phyloP scores from a whole-genome alignment of 495 filamentous ascomycete genomes.

The Aspergillus kassunensis region DNA sequence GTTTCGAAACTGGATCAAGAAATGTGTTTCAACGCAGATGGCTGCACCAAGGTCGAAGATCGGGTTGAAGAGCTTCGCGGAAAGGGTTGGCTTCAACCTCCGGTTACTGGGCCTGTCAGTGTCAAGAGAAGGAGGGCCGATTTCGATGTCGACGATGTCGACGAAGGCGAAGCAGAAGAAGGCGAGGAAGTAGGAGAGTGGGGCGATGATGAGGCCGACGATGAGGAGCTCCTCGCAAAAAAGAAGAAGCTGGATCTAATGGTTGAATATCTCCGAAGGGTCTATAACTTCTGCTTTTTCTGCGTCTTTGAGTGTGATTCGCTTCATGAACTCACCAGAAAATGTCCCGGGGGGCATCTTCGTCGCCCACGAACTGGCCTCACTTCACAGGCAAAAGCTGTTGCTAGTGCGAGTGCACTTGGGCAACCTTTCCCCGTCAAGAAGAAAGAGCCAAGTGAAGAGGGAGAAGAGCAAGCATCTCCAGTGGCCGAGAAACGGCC shows the following conservation, averaged over 20 bases:
- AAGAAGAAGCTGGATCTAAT: constrained; percentile 96
- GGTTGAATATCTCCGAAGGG: constrained; percentile 93
- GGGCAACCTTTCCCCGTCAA: constrained; percentile 78
- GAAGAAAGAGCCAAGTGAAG: constrained; percentile 65
- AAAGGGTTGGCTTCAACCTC: constrained; percentile 69
- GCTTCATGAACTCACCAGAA: constrained; percentile 88
- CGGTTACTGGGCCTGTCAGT: constrained; percentile 51
- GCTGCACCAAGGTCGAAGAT: constrained; percentile 74
- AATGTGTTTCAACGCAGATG: constrained; percentile 62
- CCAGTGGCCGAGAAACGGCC: constrained; percentile 63
- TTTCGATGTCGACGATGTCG: constrained; percentile 62
- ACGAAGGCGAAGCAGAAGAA: constrained; percentile 68
- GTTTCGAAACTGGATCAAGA: constrained; percentile 77
- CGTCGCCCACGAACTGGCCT: constrained; percentile 82
- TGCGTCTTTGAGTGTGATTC: constrained; percentile 98
- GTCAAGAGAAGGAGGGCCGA: constrained; percentile 59
- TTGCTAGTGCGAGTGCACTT: constrained; percentile 75
- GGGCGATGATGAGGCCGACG: constrained; percentile 80
- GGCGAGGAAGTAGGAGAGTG: constrained; percentile 68
- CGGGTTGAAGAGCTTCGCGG: constrained; percentile 73
- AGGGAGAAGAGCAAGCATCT: constrained; percentile 58
- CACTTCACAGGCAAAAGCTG: constrained; percentile 73
- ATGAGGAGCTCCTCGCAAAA: constrained; percentile 81
- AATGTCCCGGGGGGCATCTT: constrained; percentile 94
- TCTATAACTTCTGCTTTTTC: constrained; percentile 99